Conservation (phyloP, 306 rosid genomes). For the Carpinus viminea region DNA sequence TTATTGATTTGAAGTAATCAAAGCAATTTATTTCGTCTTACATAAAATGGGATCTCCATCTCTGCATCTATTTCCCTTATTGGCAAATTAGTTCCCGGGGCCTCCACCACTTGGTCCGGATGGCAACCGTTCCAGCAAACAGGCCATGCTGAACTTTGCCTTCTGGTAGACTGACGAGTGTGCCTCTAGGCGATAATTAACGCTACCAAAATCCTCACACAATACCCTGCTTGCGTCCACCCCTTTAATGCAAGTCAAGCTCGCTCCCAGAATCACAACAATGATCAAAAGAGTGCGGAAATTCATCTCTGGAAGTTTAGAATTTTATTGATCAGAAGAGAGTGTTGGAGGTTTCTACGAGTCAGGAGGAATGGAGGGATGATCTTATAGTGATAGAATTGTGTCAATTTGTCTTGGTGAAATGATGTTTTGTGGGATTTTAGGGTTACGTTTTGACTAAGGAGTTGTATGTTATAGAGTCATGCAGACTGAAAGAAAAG, state of each 20-base stretch:
- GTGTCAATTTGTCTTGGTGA: background rate
- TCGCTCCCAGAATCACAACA: background rate
- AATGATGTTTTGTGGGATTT: background rate
- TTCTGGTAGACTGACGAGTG: constrained; percentile 20
- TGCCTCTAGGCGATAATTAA: constrained; percentile 23
- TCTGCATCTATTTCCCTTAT: no score
- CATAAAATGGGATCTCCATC: no score
- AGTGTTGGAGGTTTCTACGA: background rate
- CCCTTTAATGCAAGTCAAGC: constrained; percentile 7
- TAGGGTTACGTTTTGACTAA: background rate
- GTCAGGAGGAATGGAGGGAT: background rate
- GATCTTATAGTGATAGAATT: background rate
- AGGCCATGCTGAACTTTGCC: constrained; percentile 27
- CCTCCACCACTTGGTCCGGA: constrained; percentile 38
- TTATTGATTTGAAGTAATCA: no score
- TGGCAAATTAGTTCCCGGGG: background rate
- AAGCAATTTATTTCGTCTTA: no score
- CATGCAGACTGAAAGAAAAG: background rate
- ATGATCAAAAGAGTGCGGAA: constrained; percentile 21
- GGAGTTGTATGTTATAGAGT: background rate
- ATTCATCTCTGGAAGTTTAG: constrained; percentile 18
- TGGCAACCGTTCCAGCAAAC: constrained; percentile 34
- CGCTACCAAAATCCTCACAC: constrained; percentile 31
- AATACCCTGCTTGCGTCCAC: constrained; percentile 37
- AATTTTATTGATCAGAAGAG: no score